A percentile compares a stretch with the other conserved stretches of the same genome.
These are phyloP conservation scores for Stephanodiscus minutulus DNA, from an alignment of 108 stramenopile species.

Conservation along the genomic window DNA sequence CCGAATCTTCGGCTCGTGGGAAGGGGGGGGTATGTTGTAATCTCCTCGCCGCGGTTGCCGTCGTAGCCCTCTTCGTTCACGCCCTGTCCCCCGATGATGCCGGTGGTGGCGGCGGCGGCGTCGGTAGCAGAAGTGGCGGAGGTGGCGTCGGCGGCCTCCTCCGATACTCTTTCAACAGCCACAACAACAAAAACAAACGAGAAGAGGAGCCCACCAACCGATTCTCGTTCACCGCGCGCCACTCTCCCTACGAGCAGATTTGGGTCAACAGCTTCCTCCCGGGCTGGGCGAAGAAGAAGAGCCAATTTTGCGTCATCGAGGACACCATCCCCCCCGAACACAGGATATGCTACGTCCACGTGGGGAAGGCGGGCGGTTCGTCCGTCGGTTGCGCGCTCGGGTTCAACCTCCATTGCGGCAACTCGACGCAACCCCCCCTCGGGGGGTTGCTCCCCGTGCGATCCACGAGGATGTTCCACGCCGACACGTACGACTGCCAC, in stretches of 20 bases:
- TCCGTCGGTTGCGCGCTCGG: slow-evolving; percentile 25
- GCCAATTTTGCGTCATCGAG: slow-evolving; percentile 11
- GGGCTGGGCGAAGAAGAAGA: slow-evolving; percentile 29
- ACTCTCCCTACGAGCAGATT: slow-evolving; percentile 42
- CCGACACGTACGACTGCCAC: slow-evolving; percentile 31
- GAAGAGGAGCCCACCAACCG: not conserved
- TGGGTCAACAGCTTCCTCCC: slow-evolving; percentile 23
- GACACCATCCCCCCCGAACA: slow-evolving; percentile 10
- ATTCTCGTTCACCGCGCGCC: slow-evolving; percentile 13
- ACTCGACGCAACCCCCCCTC: slow-evolving; percentile 1
- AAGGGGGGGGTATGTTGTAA: not conserved
- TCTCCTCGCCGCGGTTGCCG: not conserved
- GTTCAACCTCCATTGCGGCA: slow-evolving; percentile 20
- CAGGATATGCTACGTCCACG: slow-evolving; percentile 36
- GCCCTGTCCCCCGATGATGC: not conserved
- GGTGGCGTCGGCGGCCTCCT: not conserved
- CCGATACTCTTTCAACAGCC: not conserved
- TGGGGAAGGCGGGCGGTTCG: slow-evolving; percentile 34
- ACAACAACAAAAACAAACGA: not conserved
- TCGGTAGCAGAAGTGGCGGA: too few species aligned
- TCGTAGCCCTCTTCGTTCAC: not conserved
- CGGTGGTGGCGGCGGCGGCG: not conserved
- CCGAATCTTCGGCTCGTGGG: not conserved
- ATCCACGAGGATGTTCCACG: slow-evolving; percentile 29
- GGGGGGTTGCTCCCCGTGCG: slow-evolving; percentile 17